Conservation (phyloP, 1,284 basidiomycete genomes). For the Papiliotrema terrestris region DNA sequence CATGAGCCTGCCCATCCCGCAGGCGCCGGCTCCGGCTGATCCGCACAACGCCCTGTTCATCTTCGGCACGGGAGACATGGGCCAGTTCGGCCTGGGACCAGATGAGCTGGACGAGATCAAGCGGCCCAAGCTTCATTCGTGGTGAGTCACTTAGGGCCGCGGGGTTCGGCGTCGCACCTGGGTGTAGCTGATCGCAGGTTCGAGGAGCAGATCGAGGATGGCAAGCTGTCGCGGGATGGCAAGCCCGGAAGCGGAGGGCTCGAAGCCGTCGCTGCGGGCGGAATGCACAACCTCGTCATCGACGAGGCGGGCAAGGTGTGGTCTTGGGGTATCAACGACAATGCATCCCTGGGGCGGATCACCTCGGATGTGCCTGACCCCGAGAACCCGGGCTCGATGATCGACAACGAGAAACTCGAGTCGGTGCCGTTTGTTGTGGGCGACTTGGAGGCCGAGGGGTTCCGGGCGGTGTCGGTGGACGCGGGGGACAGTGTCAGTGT, state of each 20-base stretch:
- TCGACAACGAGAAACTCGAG: slow-evolving; percentile 75
- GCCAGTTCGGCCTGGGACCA: slow-evolving; percentile 77
- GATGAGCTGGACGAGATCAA: slow-evolving; percentile 64
- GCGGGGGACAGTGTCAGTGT: slow-evolving; percentile 83
- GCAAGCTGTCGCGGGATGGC: slow-evolving; percentile 51
- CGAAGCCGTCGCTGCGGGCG: slow-evolving; percentile 71
- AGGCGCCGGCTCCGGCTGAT: slow-evolving; percentile 23
- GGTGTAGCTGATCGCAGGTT: slow-evolving; percentile 32
- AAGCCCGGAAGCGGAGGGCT: slow-evolving; percentile 58
- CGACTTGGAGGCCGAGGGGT: slow-evolving; percentile 64
- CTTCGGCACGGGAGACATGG: slow-evolving; percentile 81
- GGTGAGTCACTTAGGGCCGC: slow-evolving; percentile 29
- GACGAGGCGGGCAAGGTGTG: slow-evolving; percentile 82
- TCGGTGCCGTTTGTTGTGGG: slow-evolving; percentile 70
- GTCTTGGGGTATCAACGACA: slow-evolving; percentile 89
- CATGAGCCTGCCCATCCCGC: slow-evolving; percentile 28
- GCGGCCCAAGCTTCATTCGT: slow-evolving; percentile 63
- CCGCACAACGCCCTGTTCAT: slow-evolving; percentile 58
- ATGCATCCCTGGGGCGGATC: slow-evolving; percentile 80
- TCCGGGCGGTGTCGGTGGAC: slow-evolving; percentile 75
- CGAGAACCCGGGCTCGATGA: slow-evolving; percentile 55
- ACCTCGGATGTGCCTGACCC: slow-evolving; percentile 66
- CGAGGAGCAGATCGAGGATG: slow-evolving; percentile 45
- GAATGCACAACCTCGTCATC: slow-evolving; percentile 77
- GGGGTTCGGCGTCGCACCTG: background rate